Evolutionary conservation across 768 basidiomycete species (phyloP), one percentile per base, ranked within the genome.

Genomic region (Suillus variegatus): DNA sequence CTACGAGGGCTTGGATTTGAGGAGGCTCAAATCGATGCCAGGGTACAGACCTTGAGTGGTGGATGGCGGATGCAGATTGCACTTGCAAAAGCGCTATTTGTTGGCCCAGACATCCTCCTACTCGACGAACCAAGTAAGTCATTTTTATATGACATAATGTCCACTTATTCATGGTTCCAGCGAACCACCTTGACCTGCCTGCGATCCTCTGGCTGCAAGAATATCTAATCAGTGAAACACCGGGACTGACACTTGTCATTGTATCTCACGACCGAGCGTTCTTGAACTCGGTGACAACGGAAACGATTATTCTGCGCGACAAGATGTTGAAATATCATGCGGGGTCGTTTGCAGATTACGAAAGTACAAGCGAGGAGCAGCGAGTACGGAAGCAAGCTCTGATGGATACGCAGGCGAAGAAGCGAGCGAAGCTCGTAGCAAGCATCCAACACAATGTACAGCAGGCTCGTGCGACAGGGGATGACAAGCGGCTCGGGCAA

Each of bases 211-310:
- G 85, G 84, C 75, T 87, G 6, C 82, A 88, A 71, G 73, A 79
- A 1, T 84, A 86, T 68, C 79, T 90, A 5, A 72, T 76, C 25
- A 78, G 75, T 51, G 74, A 80, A 58, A 70, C 72, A 22, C 74
- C 81, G 51, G 66, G 58, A 7, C 44, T 64, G 2, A 88, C 87
- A 0, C 74, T 90, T n/a, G 80, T 91, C 32, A 74, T 91, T 61
- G 84, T 87, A 32, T 85, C 89, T 0, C 90, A 91, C 68, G 90
- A 91, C 72, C 84, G 85, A 49, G 82, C 81, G 25, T 90, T 92
- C 69, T 76, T 87, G 35, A 82, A 88, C 67, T 75, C 79, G 8
- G 82, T 90, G 38, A 32, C 32, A 1, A 32, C 32, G 32, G 32
- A 89, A 69, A 83, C 85, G 0, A 82, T 91, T 40, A 79, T 86